A percentile compares a stretch with the other conserved stretches of the same genome.
phyloP scores from a whole-genome alignment of 768 basidiomycete genomes.

The Podaxis pistillaris region DNA sequence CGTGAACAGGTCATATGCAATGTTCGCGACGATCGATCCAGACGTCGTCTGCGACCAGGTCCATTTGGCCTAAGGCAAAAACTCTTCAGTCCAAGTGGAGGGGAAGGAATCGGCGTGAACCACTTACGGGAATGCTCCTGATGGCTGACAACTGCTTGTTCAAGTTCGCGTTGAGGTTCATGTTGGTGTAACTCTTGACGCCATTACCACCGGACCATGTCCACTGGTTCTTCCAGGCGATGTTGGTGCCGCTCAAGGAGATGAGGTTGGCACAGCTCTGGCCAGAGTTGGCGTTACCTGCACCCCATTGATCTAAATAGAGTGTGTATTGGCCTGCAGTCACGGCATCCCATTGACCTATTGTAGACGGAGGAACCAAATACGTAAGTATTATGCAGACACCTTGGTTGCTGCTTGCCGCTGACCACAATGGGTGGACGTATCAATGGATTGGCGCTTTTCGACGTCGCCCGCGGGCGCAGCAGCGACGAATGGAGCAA shows the following conservation, averaged over 20 bases:
- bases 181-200: constrained; percentile 64
- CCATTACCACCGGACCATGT: constrained; percentile 48
- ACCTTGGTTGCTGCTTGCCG: not conserved
- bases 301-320: constrained; percentile 48
- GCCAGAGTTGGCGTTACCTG: constrained; percentile 40
- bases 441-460: constrained; percentile 32
- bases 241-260: constrained; percentile 37
- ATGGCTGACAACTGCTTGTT: constrained; percentile 56
- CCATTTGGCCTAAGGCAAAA: constrained; percentile 50
- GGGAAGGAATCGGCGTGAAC: not conserved
- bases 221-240: constrained; percentile 55
- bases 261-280: constrained; percentile 49
- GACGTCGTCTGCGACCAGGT: constrained; percentile 47
- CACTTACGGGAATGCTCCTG: constrained; percentile 51
- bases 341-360: constrained; percentile 54
- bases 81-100: not conserved
- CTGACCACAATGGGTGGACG: constrained; percentile 36
- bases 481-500: constrained; percentile 29
- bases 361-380: not conserved
- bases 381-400: not conserved
- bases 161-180: constrained; percentile 47
- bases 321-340: constrained; percentile 46
- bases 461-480: constrained; percentile 28
- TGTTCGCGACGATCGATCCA: constrained; percentile 46
- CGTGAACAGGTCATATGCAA: constrained; percentile 68